Conservation (phyloP, 352 stramenopile species). For the Phytophthora ramorum region DNA sequence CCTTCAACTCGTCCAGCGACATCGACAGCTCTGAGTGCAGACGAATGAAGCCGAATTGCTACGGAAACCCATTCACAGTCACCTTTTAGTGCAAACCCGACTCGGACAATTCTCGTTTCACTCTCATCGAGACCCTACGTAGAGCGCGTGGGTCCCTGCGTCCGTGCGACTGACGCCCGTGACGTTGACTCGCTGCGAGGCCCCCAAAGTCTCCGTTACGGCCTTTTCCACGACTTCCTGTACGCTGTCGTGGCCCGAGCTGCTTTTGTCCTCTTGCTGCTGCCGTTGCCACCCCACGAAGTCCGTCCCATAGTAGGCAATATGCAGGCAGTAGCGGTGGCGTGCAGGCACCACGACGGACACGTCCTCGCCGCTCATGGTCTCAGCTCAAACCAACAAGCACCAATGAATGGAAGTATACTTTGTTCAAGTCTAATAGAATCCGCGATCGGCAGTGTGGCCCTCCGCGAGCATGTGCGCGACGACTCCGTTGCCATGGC, state of each 20-base stretch:
- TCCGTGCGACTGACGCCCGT: slow-evolving; percentile 87
- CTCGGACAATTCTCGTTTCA: neutral
- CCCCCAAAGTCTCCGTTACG: slow-evolving; percentile 56
- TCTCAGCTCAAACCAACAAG: slow-evolving; percentile 1
- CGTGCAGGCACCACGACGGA: slow-evolving; percentile 12
- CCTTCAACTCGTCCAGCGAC: slow-evolving; percentile 49
- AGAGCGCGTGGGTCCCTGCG: slow-evolving; percentile 84
- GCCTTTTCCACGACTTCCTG: slow-evolving; percentile 82
- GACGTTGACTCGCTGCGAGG: slow-evolving; percentile 73
- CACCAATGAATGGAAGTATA: slow-evolving; percentile 25
- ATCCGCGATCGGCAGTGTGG: slow-evolving; percentile 57
- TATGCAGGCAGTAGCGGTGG: slow-evolving; percentile 74
- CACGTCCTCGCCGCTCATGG: slow-evolving; percentile 11
- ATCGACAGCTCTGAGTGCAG: slow-evolving; percentile 49
- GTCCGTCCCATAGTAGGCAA: slow-evolving; percentile 79
- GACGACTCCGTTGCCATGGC: slow-evolving; percentile 68
- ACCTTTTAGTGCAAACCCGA: slow-evolving; percentile 22
- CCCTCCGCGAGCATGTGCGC: slow-evolving; percentile 67
- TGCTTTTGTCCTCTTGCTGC: slow-evolving; percentile 64
- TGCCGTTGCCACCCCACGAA: slow-evolving; percentile 88
- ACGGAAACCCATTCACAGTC: slow-evolving; percentile 17
- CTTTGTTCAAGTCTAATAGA: slow-evolving; percentile 61
- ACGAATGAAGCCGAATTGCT: slow-evolving; percentile 90
- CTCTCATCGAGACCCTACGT: slow-evolving; percentile 44
- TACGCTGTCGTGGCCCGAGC: slow-evolving; percentile 64